Evolutionary conservation across 495 filamentous ascomycete species (phyloP), one percentile per base, ranked within the genome.

Genomic region (Mytilinidion resinicola): DNA sequence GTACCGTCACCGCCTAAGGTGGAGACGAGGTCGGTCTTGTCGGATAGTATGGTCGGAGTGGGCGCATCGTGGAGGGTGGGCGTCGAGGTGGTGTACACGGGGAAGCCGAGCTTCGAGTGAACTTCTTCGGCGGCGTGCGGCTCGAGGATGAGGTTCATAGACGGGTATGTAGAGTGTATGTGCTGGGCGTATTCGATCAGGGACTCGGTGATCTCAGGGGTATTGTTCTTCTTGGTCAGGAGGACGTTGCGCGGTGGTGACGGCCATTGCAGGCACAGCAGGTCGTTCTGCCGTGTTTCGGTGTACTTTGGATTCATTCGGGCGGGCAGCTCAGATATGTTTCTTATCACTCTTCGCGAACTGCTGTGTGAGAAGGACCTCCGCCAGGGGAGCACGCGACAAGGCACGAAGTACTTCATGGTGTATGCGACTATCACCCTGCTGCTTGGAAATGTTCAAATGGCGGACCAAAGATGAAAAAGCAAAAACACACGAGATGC

Each of bases 1-100:
- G 93, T 98, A 43, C 93, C 93, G 73, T 98, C 93, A 57, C 93
- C 93, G 41, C 93, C 93, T 46, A 98, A 80, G 0, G 95, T 97
- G 38, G 88, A 82, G 1, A 87, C 85, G 25, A 96, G 76, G 64
- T 98, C 93, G 12, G 89, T 83, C 72, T 95, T 96, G n/a, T 76
- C 69, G 50, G 82, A 74, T 65, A 81, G 52, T 33, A 51, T 37
- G 25, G 58, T 49, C 25, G 25, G 25, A 3, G 25, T 30, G 10
- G 48, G 60, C 3, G 43, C 34, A 10, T 42, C 25, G 36, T 55
- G 21, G 12, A 19, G 50, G 6, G 38, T 5, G 8, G 61, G 55
- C 17, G 42, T 47, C 0, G 52, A 30, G 35, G 69, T 65, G 37
- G 83, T 80, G 67, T 92, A 96, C 25, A 97, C 79, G 14, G 93